Evolutionary conservation across 2,329 filamentous ascomycete genomes (phyloP).

Genomic region (Nemania sp.): DNA sequence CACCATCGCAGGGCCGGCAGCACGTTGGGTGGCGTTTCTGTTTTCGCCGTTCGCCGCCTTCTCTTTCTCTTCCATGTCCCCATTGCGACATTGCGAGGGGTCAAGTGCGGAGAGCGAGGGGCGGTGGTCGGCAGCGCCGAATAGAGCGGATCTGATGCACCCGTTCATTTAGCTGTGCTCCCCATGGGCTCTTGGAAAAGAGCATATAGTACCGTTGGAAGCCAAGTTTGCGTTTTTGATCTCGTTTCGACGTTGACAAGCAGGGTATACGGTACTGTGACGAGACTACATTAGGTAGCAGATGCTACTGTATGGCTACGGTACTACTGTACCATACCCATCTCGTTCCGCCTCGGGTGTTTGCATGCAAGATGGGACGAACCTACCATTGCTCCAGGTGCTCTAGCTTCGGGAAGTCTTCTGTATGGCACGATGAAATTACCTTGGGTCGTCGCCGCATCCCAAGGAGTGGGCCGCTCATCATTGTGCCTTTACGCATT

Average conservation of each 20-base stretch:
- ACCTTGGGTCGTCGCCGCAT: constrained; percentile 17
- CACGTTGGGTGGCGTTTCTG: too few relatives aligned
- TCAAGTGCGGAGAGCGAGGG: too few relatives aligned
- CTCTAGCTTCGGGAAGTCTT: constrained; percentile 1
- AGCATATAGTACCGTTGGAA: too few relatives aligned
- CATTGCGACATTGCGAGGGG: too few relatives aligned
- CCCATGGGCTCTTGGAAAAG: too few relatives aligned
- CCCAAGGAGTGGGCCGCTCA: constrained; percentile 6
- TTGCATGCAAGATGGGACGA: constrained; percentile 13
- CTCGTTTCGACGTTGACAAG: constrained; percentile 11
- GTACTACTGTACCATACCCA: constrained; percentile 7
- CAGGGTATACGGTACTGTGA: too few relatives aligned
- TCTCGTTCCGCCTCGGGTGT: constrained; percentile 9
- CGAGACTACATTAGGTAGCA: constrained; percentile 3
- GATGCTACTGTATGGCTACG: neutral
- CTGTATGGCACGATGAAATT: constrained; percentile 3
- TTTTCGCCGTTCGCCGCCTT: neutral
- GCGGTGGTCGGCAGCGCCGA: too few relatives aligned
- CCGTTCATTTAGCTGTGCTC: constrained; percentile 10
- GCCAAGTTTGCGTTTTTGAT: constrained; percentile 11
- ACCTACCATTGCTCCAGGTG: constrained; percentile 1
- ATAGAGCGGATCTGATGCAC: too few relatives aligned
- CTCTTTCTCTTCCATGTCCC: neutral
- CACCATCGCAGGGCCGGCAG: too few relatives aligned
- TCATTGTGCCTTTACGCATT: neutral